Base-by-base conservation (phyloP, 139 green algal species). In the Monoraphidium neglectum region DNA sequence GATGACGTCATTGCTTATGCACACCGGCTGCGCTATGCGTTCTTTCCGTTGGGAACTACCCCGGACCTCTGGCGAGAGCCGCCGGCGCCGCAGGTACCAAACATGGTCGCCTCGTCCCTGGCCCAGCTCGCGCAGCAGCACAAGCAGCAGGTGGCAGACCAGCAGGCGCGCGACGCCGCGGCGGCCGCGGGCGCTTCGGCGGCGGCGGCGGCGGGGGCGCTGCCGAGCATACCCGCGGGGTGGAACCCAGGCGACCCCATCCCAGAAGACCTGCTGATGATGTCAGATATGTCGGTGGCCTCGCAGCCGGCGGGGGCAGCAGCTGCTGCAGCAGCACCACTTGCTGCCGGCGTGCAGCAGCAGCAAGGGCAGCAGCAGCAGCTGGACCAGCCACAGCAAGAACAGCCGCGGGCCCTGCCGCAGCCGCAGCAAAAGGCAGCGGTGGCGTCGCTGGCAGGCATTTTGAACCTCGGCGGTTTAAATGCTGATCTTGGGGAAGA, bases 11-110 rank as follows among this genome's bases (percentile, higher is more conserved):
- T 70, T 2, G 33, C 33, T 36, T 70, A 70, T 4, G 63, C 63
- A 3, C 63, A 70, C 63, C 43, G 33, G 0, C 63, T 70, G 21
- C 63, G 63, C 63, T 53, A 70, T 23, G 63, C 33, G 36, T 70
- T 37, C 28, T 37, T 38, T 12, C 63, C 63, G 63, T 23, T 70
- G 21, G 63, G 63, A 18, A 35, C 37, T 1, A 53, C 63, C 2
- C 63, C 37, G 36, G 38, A 24, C 2, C 63, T 56, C 10, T 53
- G 18, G 63, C 63, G 46, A 36, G 63, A 53, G 1, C 37, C 63
- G 12, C 63, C 63, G 28, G 63, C 63, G 36, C 63, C 63, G 3
- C 63, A 70, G 63, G 26, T 70, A 28, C 63, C 63, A 2, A 35
- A 24, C 35, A 70, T 70, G 63, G 18, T 70, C 36, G 24, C 30